Base-by-base conservation (phyloP, 2,329 filamentous ascomycete species). In the Aureobasidium uvarum region DNA sequence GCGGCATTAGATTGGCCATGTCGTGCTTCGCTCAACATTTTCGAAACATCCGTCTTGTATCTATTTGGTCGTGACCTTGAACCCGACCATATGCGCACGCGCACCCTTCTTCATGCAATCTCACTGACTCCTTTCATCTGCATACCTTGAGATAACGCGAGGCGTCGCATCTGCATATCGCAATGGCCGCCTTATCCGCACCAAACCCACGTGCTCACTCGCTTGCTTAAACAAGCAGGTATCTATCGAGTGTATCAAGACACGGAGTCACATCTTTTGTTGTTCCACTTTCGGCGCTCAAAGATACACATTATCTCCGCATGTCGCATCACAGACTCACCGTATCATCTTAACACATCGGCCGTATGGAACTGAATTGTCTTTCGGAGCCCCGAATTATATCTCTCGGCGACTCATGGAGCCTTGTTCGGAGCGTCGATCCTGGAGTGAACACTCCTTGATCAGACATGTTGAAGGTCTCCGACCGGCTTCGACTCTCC, bases 161-260 rank as follows among this genome's bases (percentile, higher is more conserved):
- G 56, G 43, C 31, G 56, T 46, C 41, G 41, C 28, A 46, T 33
- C 20, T 38, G 36, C 28, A 60, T 48, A 60, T 46, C 43, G n/a
- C 43, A 28, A 48, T 18, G 14, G 28, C 56, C 43, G 41, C 18
- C 56, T 46, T 60, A 58, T 48, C 56, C 39, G 43, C 48, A 38
- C 43, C 41, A 60, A 60, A 43, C 43, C 56, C 56, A 46, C n/a
- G 56, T 60, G 56, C 31, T 38, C 45, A 38, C 39, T 58, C 38
- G 11, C 16, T 8, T 31, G 23, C 54, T 10, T 41, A 36, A 41
- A 55, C 5, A 41, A 55, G 52, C 52, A 55, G 20, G 52, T 55
- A 55, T 41, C 52, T 55, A 41, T 55, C 36, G 6, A 13, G 8
- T 3, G 20, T 55, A 55, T 41, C 23, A 8, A n/a, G 52, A 55